Base-by-base conservation (phyloP, 805 yeast genomes). In the Schwanniomyces vanrijiae region DNA sequence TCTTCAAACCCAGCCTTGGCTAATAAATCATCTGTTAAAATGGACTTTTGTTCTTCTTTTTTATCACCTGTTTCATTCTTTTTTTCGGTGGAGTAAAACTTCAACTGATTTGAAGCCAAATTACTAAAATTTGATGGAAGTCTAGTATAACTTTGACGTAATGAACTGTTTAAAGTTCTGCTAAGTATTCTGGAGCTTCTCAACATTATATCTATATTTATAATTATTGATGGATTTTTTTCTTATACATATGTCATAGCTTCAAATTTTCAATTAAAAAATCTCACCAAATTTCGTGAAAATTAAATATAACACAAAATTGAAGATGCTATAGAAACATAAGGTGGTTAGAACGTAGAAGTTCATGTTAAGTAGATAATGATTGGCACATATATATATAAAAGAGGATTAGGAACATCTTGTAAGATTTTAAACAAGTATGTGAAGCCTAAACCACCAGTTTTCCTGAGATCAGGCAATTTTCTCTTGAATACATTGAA, bases 1-100 rank as follows among this genome's bases (percentile, higher is more conserved):
- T 66, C 76, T 37, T 89, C 92, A 47, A 90, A 81, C 33, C 97
- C 97, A 10, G 96, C 96, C 58, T 83, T 82, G 26, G 86, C 84
- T 48, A 91, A 76, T 59, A 90, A 59, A 60, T 90, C 96, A 51
- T 91, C 96, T 42, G 86, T 83, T 52, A 91, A 73, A 55, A 90
- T 78, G 16, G 88, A 78, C 53, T 79, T 60, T 29, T 65, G 63
- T 44, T 66, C 55, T 37, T 61, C 43, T 29, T 48, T 48, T 20
- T 42, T 38, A 40, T 48, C 42, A n/a, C 20, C 9, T 14, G 38
- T 34, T 24, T 40, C 47, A 28, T 38, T 43, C 20, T 31, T 31
- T 16, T 31, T 31, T 11, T 31, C 35, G n/a, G 47, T 43, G 19
- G 49, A 43, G 37, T 46, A 46, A 16, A 49, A 42, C 29, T 29